phyloP scores from a whole-genome alignment of 2,329 filamentous ascomycete species.

The Stemphylium lycopersici region DNA sequence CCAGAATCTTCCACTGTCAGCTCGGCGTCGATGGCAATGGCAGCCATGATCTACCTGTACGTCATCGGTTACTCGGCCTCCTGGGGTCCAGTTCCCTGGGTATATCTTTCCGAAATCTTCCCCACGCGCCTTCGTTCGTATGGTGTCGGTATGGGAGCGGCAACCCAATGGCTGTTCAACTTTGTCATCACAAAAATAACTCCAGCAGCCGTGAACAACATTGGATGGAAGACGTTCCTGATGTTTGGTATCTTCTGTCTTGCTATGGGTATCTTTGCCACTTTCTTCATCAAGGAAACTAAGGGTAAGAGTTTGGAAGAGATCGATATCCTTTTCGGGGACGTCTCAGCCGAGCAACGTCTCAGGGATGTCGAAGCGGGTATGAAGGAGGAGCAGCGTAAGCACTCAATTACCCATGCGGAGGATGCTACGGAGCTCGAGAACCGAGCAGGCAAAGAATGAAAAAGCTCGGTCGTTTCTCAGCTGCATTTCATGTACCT shows the following conservation, averaged over 20 bases:
- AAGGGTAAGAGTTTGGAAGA: constrained; percentile 55
- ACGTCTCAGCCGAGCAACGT: constrained; percentile 10
- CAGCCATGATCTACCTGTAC: constrained; percentile 78
- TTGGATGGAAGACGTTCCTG: constrained; percentile 54
- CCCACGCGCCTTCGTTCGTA: constrained; percentile 68
- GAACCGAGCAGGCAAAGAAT: constrained; percentile 2
- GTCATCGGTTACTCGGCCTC: constrained; percentile 72
- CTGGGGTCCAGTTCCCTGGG: constrained; percentile 79
- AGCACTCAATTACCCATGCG: constrained; percentile 5
- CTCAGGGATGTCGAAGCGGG: constrained; percentile 7
- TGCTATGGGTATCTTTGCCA: constrained; percentile 53
- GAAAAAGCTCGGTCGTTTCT: not conserved
- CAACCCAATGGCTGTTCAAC: constrained; percentile 76
- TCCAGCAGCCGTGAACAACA: constrained; percentile 64
- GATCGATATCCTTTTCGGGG: constrained; percentile 56
- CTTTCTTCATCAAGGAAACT: constrained; percentile 52
- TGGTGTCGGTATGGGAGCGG: constrained; percentile 73
- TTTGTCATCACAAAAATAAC: constrained; percentile 70
- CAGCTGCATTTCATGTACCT: no score
- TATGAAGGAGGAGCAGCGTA: constrained; percentile 8
- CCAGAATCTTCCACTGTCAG: constrained; percentile 40
- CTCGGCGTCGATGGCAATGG: constrained; percentile 63
- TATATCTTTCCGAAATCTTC: constrained; percentile 77
- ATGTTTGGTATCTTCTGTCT: constrained; percentile 58
- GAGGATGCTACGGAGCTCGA: constrained; percentile 5